Evolutionary conservation across 371 early-diverging fungal species (phyloP), one percentile per base, ranked within the genome.

Genomic region (Lichtheimia corymbifera): DNA sequence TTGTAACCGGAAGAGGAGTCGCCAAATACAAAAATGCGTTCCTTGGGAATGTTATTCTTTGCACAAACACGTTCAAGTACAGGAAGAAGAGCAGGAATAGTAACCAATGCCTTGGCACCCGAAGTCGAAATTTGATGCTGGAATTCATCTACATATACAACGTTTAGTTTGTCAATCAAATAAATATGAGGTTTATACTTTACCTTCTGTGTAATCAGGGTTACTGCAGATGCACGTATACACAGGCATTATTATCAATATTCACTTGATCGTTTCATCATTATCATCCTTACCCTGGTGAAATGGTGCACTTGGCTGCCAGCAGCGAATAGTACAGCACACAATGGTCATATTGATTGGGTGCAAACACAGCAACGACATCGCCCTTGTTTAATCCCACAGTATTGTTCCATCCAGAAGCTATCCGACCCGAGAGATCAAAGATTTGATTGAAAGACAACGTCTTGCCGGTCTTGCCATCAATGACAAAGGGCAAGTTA

Each of bases 301-400:
- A 60, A 17, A 79, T 59, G n/a, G 55, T 72, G 51, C 74, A 72
- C 50, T 67, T 53, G 13, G 79, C 79, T 15, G 67, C 79, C 14
- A 79, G 56, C 22, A 79, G 47, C 5, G 79, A 79, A 30, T 74
- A 69, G 40, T 74, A 74, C 1, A 79, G 55, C 9, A 79, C 50
- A 52, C 63, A 64, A 62, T 79, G 79, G 53, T 79, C 71, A 40
- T 64, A 65, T 54, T 79, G 76, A 47, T 93, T 94, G 30, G 89
- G 90, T 13, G 91, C 76, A 59, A 86, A 87, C 5, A 91, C 73
- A 35, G 87, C 92, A n/a, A 92, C 80, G 0, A 87, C 88, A 61
- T 93, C 88, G 30, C 91, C 87, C 42, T 79, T 77, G 47, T 84
- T 75, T 28, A 93, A 75, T 0, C 82, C 81, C 5, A 86, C 70